These are phyloP conservation scores for Pseudocercospora cruenta DNA, from an alignment of 2,329 filamentous ascomycete species.

Conservation along the genomic window DNA sequence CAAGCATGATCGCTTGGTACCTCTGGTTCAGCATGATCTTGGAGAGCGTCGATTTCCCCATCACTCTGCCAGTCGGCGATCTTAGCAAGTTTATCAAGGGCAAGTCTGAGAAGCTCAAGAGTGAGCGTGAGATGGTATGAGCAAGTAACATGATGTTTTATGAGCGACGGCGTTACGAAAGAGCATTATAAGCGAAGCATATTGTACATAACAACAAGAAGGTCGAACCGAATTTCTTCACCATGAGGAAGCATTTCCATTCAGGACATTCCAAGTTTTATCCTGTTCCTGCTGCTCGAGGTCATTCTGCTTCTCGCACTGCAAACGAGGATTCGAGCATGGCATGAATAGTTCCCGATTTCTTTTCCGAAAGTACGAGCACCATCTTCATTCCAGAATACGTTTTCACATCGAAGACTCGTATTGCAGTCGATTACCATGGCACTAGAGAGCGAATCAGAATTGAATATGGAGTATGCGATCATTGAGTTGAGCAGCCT, in stretches of 20 bases:
- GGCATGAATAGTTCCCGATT: background rate
- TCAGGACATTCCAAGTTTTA: background rate
- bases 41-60: conserved; percentile 28
- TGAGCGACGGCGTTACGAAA: background rate
- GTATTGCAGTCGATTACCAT: background rate
- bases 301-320: background rate
- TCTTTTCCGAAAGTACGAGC: background rate
- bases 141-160: background rate
- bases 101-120: conserved; percentile 22
- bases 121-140: conserved; percentile 17
- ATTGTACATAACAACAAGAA: background rate
- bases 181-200: background rate
- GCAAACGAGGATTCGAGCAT: background rate
- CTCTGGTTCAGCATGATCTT: conserved; percentile 24
- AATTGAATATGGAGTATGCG: background rate
- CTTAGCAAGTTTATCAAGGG: conserved; percentile 26
- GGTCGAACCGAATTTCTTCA: background rate
- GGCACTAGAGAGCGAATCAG: background rate
- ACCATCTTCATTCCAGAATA: background rate
- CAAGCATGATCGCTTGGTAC: conserved; percentile 24
- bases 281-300: background rate
- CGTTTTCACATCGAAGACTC: background rate
- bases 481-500: background rate
- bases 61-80: conserved; percentile 26
- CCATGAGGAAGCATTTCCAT: background rate